Base-by-base conservation (phyloP, 1,139 yeast species). In the Blastobotrys elegans region DNA sequence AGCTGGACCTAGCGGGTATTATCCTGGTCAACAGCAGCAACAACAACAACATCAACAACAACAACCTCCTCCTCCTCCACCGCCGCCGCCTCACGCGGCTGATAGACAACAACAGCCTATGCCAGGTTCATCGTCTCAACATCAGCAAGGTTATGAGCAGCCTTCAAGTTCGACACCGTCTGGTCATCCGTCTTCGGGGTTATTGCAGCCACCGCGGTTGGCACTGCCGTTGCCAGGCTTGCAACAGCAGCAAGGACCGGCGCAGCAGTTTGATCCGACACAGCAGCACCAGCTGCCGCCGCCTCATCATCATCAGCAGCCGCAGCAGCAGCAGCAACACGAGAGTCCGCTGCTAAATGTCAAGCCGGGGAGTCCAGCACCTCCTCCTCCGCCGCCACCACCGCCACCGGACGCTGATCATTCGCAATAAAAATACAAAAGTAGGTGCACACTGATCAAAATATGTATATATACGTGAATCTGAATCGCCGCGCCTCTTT, bases 1-100 rank as follows among this genome's bases (percentile, higher is more conserved):
- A 40, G 34, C 40, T 18, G 40, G 38, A 4, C 47, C 27, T 10
- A 20, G 39, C 24, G 40, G 45, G 20, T 37, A 37, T 20, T 35
- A 35, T 40, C 36, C 24, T 7, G 21, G 22, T 8, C 27, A 3
- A 5, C 40, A n/a, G 31, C 30, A n/a, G 17, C 40, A 4, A 30
- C 40, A 37, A 13, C 40, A 37, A 17, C 21, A 24, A n/a, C 40
- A 3, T 24, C 40, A 6, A 20, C 26, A 6, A n/a, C n/a, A n/a
- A n/a, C n/a, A n/a, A n/a, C n/a, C n/a, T n/a, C n/a, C n/a, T n/a
- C n/a, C n/a, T n/a, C n/a, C n/a, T n/a, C 36, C 43, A 30, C 43
- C 43, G 26, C 35, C 37, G 17, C 18, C 30, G 40, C 35, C 31
- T 36, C 36, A 31, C 14, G 33, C 26, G 32, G 32, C 35, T 11